Base-by-base conservation (phyloP, 805 yeast genomes). In the Schizosaccharomyces pombe region DNA sequence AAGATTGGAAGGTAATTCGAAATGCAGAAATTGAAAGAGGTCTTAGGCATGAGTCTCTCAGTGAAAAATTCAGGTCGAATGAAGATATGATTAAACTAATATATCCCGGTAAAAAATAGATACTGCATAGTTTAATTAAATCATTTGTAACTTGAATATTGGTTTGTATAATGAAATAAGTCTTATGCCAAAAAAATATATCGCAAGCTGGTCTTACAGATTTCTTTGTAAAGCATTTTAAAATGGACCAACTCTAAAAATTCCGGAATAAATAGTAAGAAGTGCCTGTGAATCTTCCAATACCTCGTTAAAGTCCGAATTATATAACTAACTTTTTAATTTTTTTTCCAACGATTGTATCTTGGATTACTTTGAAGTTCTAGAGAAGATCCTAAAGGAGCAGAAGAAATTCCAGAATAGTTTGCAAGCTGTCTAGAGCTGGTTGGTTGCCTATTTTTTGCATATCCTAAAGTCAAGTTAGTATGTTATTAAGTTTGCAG, bases 1-100 rank as follows among this genome's bases (percentile, higher is more conserved):
- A 69, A 0, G 78, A 78, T 55, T 85, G 94, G 94, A 58, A 63
- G 53, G 68, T 63, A 37, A 69, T 85, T 32, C 77, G 84, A 59
- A 59, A 63, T 1, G 67, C 64, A 33, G 95, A 85, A 62, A 54
- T 68, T 29, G 59, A 62, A 30, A 62, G 63, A 5, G 94, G 94
- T 2, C 52, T 60, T 26, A 57, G 57, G 22, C 37, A 55, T 5
- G 80, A 78, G 4, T 82, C 79, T 61, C 62, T 74, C 1, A 72
- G 86, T 55, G 74, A 71, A 57, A 85, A 85, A 65, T 64, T 82
- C 34, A 66, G 72, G 16, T 62, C 69, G 52, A 63, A 66, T 6
- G 64, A 67, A 0, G 72, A 74, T 30, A 78, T 83, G 82, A 58
- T 80, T 28, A 52, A 52, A n/a, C n/a, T n/a, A 26, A 53, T 54